phyloP scores from a whole-genome alignment of 139 green algal genomes.

The Picochlorum sp. region DNA sequence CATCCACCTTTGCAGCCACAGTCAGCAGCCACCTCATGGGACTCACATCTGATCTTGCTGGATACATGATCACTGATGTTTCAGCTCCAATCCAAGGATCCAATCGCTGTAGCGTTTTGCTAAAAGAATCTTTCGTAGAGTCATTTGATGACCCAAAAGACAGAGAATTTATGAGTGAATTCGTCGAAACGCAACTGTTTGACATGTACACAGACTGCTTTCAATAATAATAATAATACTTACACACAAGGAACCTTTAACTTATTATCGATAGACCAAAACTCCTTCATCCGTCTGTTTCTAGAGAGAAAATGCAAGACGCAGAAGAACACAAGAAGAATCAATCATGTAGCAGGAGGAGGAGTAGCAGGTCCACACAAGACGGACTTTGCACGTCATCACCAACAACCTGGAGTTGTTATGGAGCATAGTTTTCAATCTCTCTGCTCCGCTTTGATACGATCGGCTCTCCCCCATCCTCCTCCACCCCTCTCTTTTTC shows the following conservation, averaged over 20 bases:
- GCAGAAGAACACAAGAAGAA: not conserved
- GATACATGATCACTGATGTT: slow-evolving; percentile 83
- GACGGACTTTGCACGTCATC: no score
- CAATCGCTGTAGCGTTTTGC: slow-evolving; percentile 47
- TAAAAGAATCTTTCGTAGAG: slow-evolving; percentile 73
- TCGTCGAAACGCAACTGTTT: slow-evolving; percentile 86
- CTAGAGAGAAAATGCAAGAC: no score
- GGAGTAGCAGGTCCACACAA: no score
- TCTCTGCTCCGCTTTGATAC: no score
- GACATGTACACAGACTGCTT: slow-evolving; percentile 50
- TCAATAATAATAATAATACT: no score
- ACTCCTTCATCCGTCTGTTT: no score
- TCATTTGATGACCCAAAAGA: slow-evolving; percentile 35
- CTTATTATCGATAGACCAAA: no score
- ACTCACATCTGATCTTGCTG: slow-evolving; percentile 57
- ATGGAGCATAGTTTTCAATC: slow-evolving; percentile 29
- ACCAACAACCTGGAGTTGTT: slow-evolving; percentile 31
- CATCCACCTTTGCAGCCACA: slow-evolving; percentile 21
- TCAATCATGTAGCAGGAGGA: no score
- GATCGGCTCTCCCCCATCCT: no score
- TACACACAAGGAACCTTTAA: not conserved
- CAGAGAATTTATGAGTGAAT: slow-evolving; percentile 44
- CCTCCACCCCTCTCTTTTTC: no score
- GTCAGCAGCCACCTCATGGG: slow-evolving; percentile 44
- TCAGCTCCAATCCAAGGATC: slow-evolving; percentile 12